A percentile compares a stretch with the other conserved stretches of the same genome.
Conservation (phyloP, 2,329 filamentous ascomycete species). For the Cordyceps farinosa region DNA sequence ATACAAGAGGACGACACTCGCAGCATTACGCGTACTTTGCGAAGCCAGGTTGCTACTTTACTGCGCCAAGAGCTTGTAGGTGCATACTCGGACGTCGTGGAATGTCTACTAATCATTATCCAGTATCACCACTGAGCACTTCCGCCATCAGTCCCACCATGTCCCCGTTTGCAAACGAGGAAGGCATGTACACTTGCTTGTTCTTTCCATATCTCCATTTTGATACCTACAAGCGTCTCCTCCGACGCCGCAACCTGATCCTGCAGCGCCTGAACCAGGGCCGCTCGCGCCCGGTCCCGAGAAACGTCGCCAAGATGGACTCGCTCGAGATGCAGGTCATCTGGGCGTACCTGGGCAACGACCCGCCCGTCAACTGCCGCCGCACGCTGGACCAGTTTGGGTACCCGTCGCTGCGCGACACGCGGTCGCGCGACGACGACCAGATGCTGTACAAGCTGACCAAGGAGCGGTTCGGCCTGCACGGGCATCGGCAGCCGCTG, state of each 20-base stretch:
- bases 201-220: slow-evolving; percentile 62
- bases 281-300: slow-evolving; percentile 52
- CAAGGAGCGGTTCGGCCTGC: slow-evolving; percentile 39
- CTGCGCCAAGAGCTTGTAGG: slow-evolving; percentile 36
- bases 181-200: slow-evolving; percentile 43
- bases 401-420: slow-evolving; percentile 59
- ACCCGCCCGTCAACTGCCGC: slow-evolving; percentile 59
- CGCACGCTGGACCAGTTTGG: slow-evolving; percentile 62
- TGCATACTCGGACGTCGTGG: not conserved
- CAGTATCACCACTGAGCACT: slow-evolving; percentile 36
- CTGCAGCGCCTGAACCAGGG: slow-evolving; percentile 50
- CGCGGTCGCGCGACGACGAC: slow-evolving; percentile 58
- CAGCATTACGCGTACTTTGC: slow-evolving; percentile 49
- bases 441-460: slow-evolving; percentile 67
- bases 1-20: slow-evolving; percentile 45
- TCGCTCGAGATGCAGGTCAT: slow-evolving; percentile 58
- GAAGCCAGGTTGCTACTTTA: slow-evolving; percentile 46
- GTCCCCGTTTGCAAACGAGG: slow-evolving; percentile 27
- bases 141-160: slow-evolving; percentile 29
- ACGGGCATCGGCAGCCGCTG: slow-evolving; percentile 25
- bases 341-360: slow-evolving; percentile 59
- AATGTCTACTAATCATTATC: not conserved
- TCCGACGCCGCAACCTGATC: slow-evolving; percentile 54
- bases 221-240: slow-evolving; percentile 57
- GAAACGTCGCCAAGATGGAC: slow-evolving; percentile 49